These are phyloP conservation scores for Ustilago bromivora DNA, from an alignment of 1,284 basidiomycete species.

Conservation along the genomic window DNA sequence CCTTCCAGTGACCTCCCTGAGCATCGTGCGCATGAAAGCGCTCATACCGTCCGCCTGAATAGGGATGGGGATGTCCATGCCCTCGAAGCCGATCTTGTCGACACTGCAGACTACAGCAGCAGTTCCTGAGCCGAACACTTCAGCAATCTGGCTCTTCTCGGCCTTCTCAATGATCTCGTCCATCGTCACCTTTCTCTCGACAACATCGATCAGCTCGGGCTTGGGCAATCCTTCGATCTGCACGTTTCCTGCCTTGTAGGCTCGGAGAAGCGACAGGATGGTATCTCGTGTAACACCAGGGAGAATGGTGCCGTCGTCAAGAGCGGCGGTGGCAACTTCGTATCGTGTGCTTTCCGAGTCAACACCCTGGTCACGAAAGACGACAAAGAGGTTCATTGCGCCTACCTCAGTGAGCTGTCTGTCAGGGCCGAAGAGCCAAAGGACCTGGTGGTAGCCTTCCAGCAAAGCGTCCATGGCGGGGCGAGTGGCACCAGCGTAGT, in stretches of 20 bases:
- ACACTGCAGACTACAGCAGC: conserved; percentile 55
- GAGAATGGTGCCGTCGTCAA: conserved; percentile 81
- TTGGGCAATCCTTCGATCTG: conserved; percentile 52
- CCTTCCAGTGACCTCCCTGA: conserved; percentile 46
- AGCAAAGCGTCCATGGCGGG: conserved; percentile 49
- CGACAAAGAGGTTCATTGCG: conserved; percentile 58
- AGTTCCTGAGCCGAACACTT: conserved; percentile 55
- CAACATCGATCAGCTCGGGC: conserved; percentile 35
- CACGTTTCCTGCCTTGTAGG: conserved; percentile 76
- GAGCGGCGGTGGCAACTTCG: conserved; percentile 71
- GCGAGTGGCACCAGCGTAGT: conserved; percentile 70
- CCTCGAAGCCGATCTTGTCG: conserved; percentile 54
- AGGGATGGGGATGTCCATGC: conserved; percentile 43
- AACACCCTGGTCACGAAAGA: conserved; percentile 43
- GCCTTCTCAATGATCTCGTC: conserved; percentile 46
- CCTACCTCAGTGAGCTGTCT: conserved; percentile 56
- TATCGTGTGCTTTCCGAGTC: conserved; percentile 29
- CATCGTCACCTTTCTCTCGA: conserved; percentile 54
- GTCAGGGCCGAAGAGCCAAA: conserved; percentile 54
- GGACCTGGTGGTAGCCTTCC: conserved; percentile 52
- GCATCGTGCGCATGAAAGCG: conserved; percentile 46
- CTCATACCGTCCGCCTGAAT: conserved; percentile 51
- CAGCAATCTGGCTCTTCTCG: conserved; percentile 30
- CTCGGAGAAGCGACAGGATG: conserved; percentile 77
- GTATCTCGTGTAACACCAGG: conserved; percentile 93